Evolutionary conservation across 2,329 filamentous ascomycete genomes (phyloP).

Genomic region (Scedosporium minutisporum): DNA sequence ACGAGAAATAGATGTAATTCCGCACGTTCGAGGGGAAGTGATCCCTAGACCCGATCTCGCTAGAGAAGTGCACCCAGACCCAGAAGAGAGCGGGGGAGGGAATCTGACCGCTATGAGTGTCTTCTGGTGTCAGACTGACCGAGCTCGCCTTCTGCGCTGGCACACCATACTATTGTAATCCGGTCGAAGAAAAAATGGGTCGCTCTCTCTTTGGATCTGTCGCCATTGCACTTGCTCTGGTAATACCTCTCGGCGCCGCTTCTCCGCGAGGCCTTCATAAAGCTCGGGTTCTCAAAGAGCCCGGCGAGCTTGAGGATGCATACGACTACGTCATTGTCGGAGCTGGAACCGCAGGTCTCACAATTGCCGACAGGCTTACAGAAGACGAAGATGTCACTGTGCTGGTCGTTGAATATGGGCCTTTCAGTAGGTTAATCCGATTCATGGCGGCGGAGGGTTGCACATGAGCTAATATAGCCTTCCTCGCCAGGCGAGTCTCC

Average conservation of each 20-base stretch:
- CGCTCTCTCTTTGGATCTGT: not conserved
- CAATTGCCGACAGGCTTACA: slow-evolving; percentile 12
- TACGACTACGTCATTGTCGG: slow-evolving; percentile 17
- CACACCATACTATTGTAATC: too few relatives aligned
- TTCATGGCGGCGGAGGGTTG: not conserved
- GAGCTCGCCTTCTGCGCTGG: not conserved
- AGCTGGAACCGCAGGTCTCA: slow-evolving; percentile 12
- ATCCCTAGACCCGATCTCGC: not conserved
- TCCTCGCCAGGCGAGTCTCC: slow-evolving; percentile 5
- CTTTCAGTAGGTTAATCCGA: slow-evolving; percentile 2
- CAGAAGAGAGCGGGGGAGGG: not conserved
- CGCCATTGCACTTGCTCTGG: not conserved
- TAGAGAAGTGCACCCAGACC: not conserved
- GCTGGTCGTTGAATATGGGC: slow-evolving; percentile 12
- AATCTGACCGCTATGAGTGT: not conserved
- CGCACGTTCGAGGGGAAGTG: not conserved
- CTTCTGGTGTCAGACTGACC: not conserved
- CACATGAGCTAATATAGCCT: not conserved
- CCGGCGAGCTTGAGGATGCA: not conserved
- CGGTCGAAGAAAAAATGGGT: not conserved
- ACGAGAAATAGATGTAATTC: not conserved
- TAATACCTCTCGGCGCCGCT: not conserved
- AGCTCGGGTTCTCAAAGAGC: not conserved
- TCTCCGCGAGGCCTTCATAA: slow-evolving; percentile 4
- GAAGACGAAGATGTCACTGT: slow-evolving; percentile 13